Conservation (phyloP, 306 rosid species). For the Acacia melanoxylon region DNA sequence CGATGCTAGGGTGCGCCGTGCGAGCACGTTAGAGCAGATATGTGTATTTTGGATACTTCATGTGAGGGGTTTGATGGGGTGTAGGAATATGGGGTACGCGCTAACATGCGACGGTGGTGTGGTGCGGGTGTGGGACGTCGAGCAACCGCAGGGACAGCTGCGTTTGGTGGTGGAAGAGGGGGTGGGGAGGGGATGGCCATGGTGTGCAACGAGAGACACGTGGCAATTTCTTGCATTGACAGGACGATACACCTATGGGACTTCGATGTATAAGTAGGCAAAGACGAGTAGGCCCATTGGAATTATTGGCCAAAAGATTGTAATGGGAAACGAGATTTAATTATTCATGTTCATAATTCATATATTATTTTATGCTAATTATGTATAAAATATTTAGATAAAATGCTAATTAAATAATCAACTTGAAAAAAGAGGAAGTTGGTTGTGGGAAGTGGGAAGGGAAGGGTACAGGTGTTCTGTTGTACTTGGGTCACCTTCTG, state of each 20-base stretch:
- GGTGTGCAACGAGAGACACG: constrained; percentile 64
- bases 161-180: constrained; percentile 26
- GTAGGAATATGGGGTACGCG: constrained; percentile 60
- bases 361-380: not conserved
- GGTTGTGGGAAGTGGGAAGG: not conserved
- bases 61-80: constrained; percentile 47
- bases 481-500: not conserved
- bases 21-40: constrained; percentile 41
- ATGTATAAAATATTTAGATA: no score
- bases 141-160: not conserved
- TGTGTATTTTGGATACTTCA: constrained; percentile 42
- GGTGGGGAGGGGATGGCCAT: constrained; percentile 38
- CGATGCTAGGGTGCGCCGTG: constrained; percentile 44
- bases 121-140: constrained; percentile 61
- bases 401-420: no score
- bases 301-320: not conserved
- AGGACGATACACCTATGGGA: constrained; percentile 62
- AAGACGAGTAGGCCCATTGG: not conserved
- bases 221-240: constrained; percentile 46
- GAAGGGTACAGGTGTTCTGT: not conserved
- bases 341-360: not conserved
- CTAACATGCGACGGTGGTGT: constrained; percentile 46
- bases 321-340: not conserved
- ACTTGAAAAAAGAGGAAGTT: not conserved
- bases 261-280: constrained; percentile 57